Base-by-base conservation (phyloP, 768 basidiomycete species). In the Pleurotus sapidus region DNA sequence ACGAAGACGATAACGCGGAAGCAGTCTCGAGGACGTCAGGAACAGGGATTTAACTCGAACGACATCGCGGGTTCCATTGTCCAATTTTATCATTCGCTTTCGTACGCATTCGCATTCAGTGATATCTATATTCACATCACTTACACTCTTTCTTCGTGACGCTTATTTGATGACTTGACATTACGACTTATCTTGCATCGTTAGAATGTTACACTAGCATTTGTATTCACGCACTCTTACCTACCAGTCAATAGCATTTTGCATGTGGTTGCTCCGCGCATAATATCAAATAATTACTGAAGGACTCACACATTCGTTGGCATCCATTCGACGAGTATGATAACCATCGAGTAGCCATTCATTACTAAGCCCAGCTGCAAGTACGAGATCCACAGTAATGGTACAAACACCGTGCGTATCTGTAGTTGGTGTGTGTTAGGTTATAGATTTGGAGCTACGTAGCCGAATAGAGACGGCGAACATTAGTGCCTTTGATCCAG, bases 1-100 rank as follows among this genome's bases (percentile, higher is more conserved):
- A 73, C 76, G 71, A 69, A 59, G 74, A 69, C 59, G 69, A 66
- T 60, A 67, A 62, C 23, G 63, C 61, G 47, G 64, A 66, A 55
- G 49, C 65, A 47, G 61, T 56, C 54, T 61, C 54, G 42, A 57
- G 50, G 43, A 50, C 48, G 55, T 54, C 51, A 42, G 38, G 49
- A 42, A 58, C 60, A 53, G 55, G 49, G 47, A 47, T 34, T 34
- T 34, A 34, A 42, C 37, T 45, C 59, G 46, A 49, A 50, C 46
- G 42, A 47, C 27, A 34, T 42, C 51, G 39, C 39, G 24, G 18
- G 5, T 50, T 20, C 46, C 43, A 30, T 56, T 24, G 43, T 53
- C 25, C 24, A 42, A 39, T 47, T 24, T 40, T 40, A 17, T 43
- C 40, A 27, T 42, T 57, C 30, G 27, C 51, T 55, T 46, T 55